Conservation (phyloP, 1,284 basidiomycete genomes). For the Sphagnurus paluster region DNA sequence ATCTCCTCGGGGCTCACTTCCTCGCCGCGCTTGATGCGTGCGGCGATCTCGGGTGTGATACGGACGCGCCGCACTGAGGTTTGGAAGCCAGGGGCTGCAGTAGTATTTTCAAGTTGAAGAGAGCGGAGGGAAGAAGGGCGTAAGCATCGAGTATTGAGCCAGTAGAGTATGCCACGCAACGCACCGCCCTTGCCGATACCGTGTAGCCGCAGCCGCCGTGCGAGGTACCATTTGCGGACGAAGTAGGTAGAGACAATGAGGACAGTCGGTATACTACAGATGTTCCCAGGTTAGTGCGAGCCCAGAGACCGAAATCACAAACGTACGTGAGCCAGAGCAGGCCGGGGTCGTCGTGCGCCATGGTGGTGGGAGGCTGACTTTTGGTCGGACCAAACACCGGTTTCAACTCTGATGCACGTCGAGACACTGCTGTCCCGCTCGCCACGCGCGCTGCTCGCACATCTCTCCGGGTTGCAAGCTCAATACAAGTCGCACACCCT, state of each 20-base stretch:
- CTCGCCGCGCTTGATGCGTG: slow-evolving; percentile 46
- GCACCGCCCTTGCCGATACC: slow-evolving; percentile 54
- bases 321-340: slow-evolving; percentile 41
- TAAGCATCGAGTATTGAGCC: not conserved
- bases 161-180: no score
- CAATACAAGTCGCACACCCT: slow-evolving; percentile 37
- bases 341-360: slow-evolving; percentile 30
- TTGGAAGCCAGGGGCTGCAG: slow-evolving; percentile 52
- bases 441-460: slow-evolving; percentile 34
- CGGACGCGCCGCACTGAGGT: slow-evolving; percentile 46
- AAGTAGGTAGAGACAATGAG: slow-evolving; percentile 44
- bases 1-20: slow-evolving; percentile 51
- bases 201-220: slow-evolving; percentile 40
- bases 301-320: not conserved
- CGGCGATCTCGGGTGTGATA: slow-evolving; percentile 50
- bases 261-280: slow-evolving; percentile 40
- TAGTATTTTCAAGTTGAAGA: no score
- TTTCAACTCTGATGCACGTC: slow-evolving; percentile 7
- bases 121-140: not conserved
- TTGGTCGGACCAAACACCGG: not conserved
- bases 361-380: slow-evolving; percentile 1
- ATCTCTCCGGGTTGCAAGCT: slow-evolving; percentile 34
- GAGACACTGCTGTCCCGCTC: slow-evolving; percentile 26
- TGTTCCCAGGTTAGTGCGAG: not conserved
- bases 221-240: slow-evolving; percentile 47